Evolutionary conservation across 2,329 filamentous ascomycete genomes (phyloP).

Genomic region (Colletotrichum sansevieriae): DNA sequence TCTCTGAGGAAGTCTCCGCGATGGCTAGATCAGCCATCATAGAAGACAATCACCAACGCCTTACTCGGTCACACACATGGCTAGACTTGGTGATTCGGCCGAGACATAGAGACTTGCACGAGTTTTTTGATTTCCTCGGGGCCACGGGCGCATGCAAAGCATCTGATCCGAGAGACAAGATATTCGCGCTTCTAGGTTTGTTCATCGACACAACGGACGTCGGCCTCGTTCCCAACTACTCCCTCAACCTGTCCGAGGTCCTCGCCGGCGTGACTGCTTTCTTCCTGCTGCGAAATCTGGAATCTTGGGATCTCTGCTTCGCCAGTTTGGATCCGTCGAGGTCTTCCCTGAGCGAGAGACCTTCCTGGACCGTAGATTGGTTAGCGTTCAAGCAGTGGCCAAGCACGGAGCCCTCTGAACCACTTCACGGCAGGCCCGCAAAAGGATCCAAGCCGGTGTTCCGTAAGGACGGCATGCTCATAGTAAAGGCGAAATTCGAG

Average conservation of each 20-base stretch:
- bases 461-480: no score
- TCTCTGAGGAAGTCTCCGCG: not conserved
- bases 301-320: not conserved
- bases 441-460: no score
- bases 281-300: not conserved
- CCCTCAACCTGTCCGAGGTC: not conserved
- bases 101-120: not conserved
- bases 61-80: not conserved
- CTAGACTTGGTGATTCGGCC: not conserved
- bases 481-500: no score
- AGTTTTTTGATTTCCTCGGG: not conserved
- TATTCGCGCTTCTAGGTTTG: not conserved
- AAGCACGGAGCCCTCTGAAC: no score
- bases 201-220: not conserved
- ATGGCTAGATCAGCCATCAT: not conserved
- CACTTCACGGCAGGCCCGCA: no score
- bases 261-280: not conserved
- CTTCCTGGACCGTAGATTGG: not conserved
- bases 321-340: not conserved
- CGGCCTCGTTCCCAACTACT: constrained; percentile 9
- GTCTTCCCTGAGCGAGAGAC: not conserved
- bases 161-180: constrained; percentile 19
- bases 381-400: not conserved
- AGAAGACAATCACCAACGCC: not conserved
- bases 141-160: not conserved